Percentiles rank a stretch among this genome's conserved stretches.
These are phyloP conservation scores for Kwoniella dendrophila DNA, from an alignment of 768 basidiomycete genomes.

Conservation along the genomic window DNA sequence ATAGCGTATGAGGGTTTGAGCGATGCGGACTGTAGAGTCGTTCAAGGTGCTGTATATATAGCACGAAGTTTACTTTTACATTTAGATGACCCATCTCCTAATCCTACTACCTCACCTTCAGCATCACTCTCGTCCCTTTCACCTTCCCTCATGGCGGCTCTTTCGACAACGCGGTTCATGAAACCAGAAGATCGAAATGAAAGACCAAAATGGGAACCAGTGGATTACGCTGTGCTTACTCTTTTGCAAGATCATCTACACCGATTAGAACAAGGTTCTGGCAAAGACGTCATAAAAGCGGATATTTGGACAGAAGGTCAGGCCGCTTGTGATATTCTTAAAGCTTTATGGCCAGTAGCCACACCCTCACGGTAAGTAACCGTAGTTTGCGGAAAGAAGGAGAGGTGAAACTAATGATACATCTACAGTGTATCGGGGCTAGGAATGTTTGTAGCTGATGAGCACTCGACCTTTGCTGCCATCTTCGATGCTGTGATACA, in stretches of 20 bases:
- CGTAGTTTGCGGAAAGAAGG: not conserved
- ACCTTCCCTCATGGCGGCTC: conserved; percentile 42
- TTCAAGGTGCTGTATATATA: conserved; percentile 41
- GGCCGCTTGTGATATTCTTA: conserved; percentile 40
- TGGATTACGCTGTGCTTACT: conserved; percentile 49
- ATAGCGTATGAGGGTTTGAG: conserved; percentile 19
- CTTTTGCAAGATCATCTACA: conserved; percentile 50
- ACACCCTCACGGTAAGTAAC: conserved; percentile 36
- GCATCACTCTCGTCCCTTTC: conserved; percentile 38
- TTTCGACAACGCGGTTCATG: conserved; percentile 31
- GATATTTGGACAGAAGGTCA: conserved; percentile 49
- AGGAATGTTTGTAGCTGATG: conserved; percentile 12
- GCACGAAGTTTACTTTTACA: conserved; percentile 32
- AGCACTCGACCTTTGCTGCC: conserved; percentile 22
- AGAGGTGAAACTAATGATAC: not conserved
- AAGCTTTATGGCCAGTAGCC: conserved; percentile 30
- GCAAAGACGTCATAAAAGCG: conserved; percentile 21
- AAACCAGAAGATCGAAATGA: conserved; percentile 18
- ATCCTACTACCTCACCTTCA: conserved; percentile 7
- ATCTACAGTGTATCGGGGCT: conserved; percentile 7
- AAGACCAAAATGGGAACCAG: conserved; percentile 40
- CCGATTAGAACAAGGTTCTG: conserved; percentile 24
- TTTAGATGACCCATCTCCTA: conserved; percentile 21
- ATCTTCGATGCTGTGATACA: conserved; percentile 39
- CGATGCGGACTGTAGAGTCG: conserved; percentile 32